Evolutionary conservation across 1,139 yeast species (phyloP).

Genomic region (Groenewaldozyma sp.): DNA sequence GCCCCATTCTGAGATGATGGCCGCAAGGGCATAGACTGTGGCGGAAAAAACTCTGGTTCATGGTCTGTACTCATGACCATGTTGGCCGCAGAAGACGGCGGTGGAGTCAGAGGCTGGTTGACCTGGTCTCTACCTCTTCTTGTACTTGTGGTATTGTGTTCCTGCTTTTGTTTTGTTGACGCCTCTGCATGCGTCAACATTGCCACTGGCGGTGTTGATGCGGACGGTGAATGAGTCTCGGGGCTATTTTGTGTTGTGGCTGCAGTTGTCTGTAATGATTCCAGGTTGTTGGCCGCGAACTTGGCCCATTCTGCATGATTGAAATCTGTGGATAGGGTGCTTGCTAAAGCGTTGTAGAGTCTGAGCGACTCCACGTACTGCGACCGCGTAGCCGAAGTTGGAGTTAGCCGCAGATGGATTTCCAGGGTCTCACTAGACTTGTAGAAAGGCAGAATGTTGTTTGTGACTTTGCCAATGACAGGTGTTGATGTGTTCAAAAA

Average conservation of each 20-base stretch:
- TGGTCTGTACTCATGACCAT: too few relatives aligned
- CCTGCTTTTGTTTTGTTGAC: too few relatives aligned
- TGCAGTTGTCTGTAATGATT: neutral
- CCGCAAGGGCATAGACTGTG: too few relatives aligned
- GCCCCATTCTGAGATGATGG: too few relatives aligned
- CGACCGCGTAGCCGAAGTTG: slow-evolving; percentile 14
- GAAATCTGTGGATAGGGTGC: slow-evolving; percentile 14
- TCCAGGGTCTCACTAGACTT: slow-evolving; percentile 16
- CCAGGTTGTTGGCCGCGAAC: slow-evolving; percentile 7
- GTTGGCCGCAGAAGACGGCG: too few relatives aligned
- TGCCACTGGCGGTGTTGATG: too few relatives aligned
- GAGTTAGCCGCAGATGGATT: slow-evolving; percentile 18
- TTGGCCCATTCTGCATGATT: slow-evolving; percentile 17
- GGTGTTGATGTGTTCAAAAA: slow-evolving; percentile 5
- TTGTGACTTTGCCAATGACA: slow-evolving; percentile 15
- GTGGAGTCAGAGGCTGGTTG: too few relatives aligned
- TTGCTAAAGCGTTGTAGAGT: slow-evolving; percentile 14
- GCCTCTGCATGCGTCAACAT: too few relatives aligned
- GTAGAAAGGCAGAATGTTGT: slow-evolving; percentile 15
- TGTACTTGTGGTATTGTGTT: too few relatives aligned
- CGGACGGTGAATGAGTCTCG: too few relatives aligned
- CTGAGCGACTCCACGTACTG: slow-evolving; percentile 15
- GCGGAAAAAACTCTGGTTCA: too few relatives aligned
- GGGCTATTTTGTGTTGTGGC: neutral
- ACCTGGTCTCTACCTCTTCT: too few relatives aligned